These are phyloP conservation scores for Diaporthe australafricana DNA, from an alignment of 2,329 filamentous ascomycete genomes.

Conservation along the genomic window DNA sequence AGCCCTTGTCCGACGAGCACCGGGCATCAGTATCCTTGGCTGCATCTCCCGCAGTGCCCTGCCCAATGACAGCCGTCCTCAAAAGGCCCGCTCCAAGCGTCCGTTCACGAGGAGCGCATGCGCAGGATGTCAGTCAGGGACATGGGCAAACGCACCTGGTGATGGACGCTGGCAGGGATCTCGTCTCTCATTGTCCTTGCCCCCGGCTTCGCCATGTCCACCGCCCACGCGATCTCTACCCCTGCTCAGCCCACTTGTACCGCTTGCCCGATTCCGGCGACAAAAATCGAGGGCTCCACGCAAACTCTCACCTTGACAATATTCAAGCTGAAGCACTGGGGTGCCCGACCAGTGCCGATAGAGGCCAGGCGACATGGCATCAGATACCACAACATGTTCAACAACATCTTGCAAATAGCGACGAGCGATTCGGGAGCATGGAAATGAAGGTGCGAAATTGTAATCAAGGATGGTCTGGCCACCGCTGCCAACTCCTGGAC, in stretches of 20 bases:
- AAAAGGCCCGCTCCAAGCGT: constrained; percentile 9
- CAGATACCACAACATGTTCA: not conserved
- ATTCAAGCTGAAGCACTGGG: not conserved
- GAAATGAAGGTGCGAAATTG: not conserved
- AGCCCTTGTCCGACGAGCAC: constrained; percentile 26
- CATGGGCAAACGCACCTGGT: constrained; percentile 10
- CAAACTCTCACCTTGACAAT: constrained; percentile 2
- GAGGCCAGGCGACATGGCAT: too few relatives aligned
- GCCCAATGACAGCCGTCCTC: constrained; percentile 17
- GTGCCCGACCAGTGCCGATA: too few relatives aligned
- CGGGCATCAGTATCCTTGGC: constrained; percentile 22
- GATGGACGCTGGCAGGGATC: constrained; percentile 12
- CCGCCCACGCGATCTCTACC: constrained; percentile 35
- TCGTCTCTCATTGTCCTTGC: constrained; percentile 9
- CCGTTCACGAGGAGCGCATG: constrained; percentile 12
- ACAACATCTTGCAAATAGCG: not conserved
- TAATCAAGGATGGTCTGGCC: not conserved
- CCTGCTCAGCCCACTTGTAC: constrained; percentile 31
- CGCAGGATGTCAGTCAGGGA: constrained; percentile 16
- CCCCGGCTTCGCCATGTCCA: constrained; percentile 24
- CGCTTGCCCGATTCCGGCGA: constrained; percentile 31
- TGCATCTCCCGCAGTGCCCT: constrained; percentile 25
- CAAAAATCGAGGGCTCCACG: constrained; percentile 16
- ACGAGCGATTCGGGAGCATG: not conserved
- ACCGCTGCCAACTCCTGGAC: not conserved